These are phyloP conservation scores for Botrytis sinoallii DNA, from an alignment of 2,329 filamentous ascomycete genomes.

Conservation along the genomic window DNA sequence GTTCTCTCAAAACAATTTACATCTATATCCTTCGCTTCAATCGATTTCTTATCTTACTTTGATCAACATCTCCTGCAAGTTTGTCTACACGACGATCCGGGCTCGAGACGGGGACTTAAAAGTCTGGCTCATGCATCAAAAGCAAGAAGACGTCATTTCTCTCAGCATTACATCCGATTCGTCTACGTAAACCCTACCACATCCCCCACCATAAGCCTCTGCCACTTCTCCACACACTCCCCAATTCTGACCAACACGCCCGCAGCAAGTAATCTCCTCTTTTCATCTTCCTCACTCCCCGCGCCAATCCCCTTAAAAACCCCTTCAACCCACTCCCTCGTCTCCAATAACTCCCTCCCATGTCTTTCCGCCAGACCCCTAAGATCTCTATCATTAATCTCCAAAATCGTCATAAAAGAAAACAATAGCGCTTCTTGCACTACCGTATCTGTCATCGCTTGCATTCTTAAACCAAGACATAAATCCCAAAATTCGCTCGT, in stretches of 20 bases:
- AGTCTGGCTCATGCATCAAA: too few species aligned
- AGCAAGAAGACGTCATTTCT: not conserved
- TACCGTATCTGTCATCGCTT: slow-evolving; percentile 57
- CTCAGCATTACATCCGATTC: not conserved
- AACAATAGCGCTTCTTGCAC: slow-evolving; percentile 76
- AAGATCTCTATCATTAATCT: slow-evolving; percentile 70
- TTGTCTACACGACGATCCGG: not conserved
- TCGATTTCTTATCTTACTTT: not conserved
- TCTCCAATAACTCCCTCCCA: slow-evolving; percentile 76
- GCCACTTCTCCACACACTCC: slow-evolving; percentile 80
- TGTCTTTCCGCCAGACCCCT: slow-evolving; percentile 69
- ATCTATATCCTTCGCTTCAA: not conserved
- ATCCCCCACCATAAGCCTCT: slow-evolving; percentile 72
- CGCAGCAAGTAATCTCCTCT: slow-evolving; percentile 74
- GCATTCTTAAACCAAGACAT: slow-evolving; percentile 66
- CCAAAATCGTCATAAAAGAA: slow-evolving; percentile 73
- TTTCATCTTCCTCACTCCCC: slow-evolving; percentile 66
- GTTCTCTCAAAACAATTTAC: not conserved
- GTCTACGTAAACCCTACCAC: slow-evolving; percentile 36
- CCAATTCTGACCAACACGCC: slow-evolving; percentile 73
- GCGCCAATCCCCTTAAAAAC: slow-evolving; percentile 60
- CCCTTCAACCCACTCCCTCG: slow-evolving; percentile 76
- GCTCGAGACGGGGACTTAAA: not conserved
- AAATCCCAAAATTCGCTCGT: slow-evolving; percentile 82
- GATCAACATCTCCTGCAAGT: not conserved